Evolutionary conservation across 345 rosid species (phyloP), one percentile per base, ranked within the genome.

Genomic region (Brassica rapa): DNA sequence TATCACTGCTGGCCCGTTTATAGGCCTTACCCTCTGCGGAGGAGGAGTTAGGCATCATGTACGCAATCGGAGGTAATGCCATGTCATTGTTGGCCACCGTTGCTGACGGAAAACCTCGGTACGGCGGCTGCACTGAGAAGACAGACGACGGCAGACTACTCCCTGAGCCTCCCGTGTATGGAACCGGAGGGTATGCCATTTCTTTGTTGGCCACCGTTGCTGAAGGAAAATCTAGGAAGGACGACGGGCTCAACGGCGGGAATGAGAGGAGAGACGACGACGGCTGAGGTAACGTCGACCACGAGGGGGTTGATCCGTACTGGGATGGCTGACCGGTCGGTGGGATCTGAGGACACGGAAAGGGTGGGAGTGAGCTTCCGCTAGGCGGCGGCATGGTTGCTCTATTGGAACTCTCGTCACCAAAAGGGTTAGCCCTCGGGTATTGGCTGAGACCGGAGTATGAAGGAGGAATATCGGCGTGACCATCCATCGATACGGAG

Each of bases 291-390:
- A 15, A 4, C 51, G 86, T 74, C 32, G 91, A 86, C 81, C 89
- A 85, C 0, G 90, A 89, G 78, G 86, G 90, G 19, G 87, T n/a
- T 51, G 23, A 6, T 3, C 82, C 87, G 1, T 32, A 4, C 24
- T 16, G 10, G 10, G 12, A 1, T 49, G 81, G 37, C 70, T 85
- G 90, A 81, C 73, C 89, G 77, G 72, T 86, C 35, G 66, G 21
- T 4, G 86, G 89, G 88, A 87, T 84, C 86, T 85, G 88, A 14
- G 90, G 85, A 76, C 77, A 88, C 0, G 93, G 87, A 73, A 86
- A 77, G 61, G 91, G 91, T 25, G 96, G 91, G 82, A 89, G 84
- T 80, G 85, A 90, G 82, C 81, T 86, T 12, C 89, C 90, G 68
- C 88, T 86, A 3, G 96, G 85, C 21, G 94, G 98, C 24, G 91